Conservation (phyloP, 352 stramenopile species). For the Phytophthora foliorum region DNA sequence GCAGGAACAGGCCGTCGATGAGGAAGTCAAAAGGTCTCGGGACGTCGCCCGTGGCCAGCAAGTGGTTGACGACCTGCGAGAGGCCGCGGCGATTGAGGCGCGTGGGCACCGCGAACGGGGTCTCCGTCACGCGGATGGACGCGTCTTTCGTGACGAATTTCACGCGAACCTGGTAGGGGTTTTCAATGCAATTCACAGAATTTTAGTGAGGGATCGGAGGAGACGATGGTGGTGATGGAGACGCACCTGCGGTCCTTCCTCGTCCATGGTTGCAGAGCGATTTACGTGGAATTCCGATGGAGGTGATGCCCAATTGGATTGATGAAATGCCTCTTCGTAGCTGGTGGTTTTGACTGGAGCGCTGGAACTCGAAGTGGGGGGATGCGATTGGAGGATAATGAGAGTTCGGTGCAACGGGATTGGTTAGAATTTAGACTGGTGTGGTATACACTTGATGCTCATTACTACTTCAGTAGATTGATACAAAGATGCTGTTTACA, state of each 20-base stretch:
- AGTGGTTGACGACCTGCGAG: slow-evolving; percentile 92
- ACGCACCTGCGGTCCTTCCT: slow-evolving; percentile 50
- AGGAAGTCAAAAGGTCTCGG: slow-evolving; percentile 90
- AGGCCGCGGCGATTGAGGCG: slow-evolving; percentile 82
- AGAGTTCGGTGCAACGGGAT: neutral
- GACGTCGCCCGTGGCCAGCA: slow-evolving; percentile 62
- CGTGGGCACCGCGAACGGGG: slow-evolving; percentile 88
- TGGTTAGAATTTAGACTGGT: slow-evolving; percentile 1
- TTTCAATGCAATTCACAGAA: neutral
- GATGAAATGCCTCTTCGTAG: slow-evolving; percentile 25
- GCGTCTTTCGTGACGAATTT: slow-evolving; percentile 93
- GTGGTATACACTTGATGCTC: slow-evolving; percentile 13
- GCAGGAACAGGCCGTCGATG: slow-evolving; percentile 78
- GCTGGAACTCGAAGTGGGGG: slow-evolving; percentile 3
- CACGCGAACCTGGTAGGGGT: slow-evolving; percentile 73
- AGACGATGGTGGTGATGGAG: neutral
- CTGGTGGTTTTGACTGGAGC: slow-evolving; percentile 34
- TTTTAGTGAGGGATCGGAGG: neutral
- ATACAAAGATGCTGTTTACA: no score
- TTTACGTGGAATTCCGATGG: neutral
- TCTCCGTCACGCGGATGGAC: slow-evolving; percentile 90
- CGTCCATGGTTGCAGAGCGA: slow-evolving; percentile 34
- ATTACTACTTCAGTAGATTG: no score
- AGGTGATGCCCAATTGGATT: slow-evolving; percentile 19
- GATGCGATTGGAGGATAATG: slow-evolving; percentile 22